Conservation (phyloP, 148 eudicot species). For the Dianthus caryophyllus region DNA sequence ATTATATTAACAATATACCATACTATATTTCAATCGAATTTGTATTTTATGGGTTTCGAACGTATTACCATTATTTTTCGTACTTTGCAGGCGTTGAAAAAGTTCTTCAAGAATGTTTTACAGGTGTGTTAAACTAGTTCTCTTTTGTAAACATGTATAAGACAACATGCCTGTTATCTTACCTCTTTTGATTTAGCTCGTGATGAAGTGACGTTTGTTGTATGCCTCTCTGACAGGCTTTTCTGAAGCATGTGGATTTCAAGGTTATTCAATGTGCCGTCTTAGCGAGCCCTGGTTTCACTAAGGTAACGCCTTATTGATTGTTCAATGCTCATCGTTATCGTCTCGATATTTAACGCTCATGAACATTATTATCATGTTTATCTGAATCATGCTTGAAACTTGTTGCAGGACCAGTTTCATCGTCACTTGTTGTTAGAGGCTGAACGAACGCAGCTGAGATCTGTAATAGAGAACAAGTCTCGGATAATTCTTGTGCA, state of each 20-base stretch:
- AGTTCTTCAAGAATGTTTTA: conserved; percentile 81
- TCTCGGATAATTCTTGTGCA: conserved; percentile 92
- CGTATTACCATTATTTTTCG: not conserved
- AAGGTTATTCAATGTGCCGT: conserved; percentile 92
- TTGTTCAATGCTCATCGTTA: too few relatives aligned
- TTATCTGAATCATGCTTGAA: not conserved
- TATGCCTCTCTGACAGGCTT: conserved; percentile 52
- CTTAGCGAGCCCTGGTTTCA: conserved; percentile 95
- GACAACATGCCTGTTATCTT: not conserved
- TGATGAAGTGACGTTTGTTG: conserved; percentile 2
- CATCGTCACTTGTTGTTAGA: conserved; percentile 84
- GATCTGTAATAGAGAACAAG: conserved; percentile 89
- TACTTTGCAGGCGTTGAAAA: conserved; percentile 63
- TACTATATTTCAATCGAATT: not conserved
- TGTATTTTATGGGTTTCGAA: not conserved
- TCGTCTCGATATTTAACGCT: not conserved
- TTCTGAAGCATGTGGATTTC: conserved; percentile 82
- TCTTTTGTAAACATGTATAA: not conserved
- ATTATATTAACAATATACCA: not conserved
- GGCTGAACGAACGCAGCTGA: conserved; percentile 84
- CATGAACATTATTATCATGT: not conserved
- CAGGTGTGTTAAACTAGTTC: conserved; percentile 43
- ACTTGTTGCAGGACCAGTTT: conserved; percentile 75
- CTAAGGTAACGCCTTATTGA: conserved; percentile 44
- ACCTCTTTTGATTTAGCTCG: not conserved